Conservation (phyloP, 352 stramenopile genomes). For the Pythium biforme region DNA sequence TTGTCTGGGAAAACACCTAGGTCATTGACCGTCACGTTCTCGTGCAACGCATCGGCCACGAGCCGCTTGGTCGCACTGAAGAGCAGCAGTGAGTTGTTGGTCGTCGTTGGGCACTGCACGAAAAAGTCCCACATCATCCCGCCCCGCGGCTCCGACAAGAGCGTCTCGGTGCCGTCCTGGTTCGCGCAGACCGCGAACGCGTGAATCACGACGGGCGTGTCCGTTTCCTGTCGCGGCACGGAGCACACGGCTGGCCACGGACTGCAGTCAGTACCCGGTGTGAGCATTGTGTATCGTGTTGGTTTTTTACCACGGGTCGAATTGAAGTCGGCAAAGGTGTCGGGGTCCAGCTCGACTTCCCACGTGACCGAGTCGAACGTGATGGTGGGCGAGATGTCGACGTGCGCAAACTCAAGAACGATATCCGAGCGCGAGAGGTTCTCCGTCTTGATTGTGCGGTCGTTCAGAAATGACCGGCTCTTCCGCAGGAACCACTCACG, state of each 20-base stretch:
- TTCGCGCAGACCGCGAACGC: slow-evolving; percentile 4
- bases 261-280: not conserved
- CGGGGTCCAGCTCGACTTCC: slow-evolving; percentile 2
- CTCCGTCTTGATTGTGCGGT: not conserved
- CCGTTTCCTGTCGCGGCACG: not conserved
- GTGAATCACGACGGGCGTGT: slow-evolving; percentile 1
- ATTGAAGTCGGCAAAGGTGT: not conserved
- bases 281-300: not conserved
- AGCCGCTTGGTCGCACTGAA: slow-evolving; percentile 1
- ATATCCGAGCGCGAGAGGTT: slow-evolving; percentile 10
- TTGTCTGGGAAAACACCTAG: not conserved
- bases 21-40: not conserved
- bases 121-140: not conserved
- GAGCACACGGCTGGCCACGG: slow-evolving; percentile 2
- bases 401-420: slow-evolving; percentile 6
- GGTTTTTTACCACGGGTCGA: not conserved
- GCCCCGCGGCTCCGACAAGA: not conserved
- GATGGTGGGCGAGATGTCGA: slow-evolving; percentile 2
- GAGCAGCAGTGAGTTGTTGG: slow-evolving; percentile 6
- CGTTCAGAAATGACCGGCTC: not conserved
- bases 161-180: not conserved
- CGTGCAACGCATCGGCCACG: not conserved
- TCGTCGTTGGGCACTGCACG: not conserved
- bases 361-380: slow-evolving; percentile 3
- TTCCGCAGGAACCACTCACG: slow-evolving; percentile 11